Conservation (phyloP, 2,329 filamentous ascomycete species). For the Neopestalotiopsis clavispora region DNA sequence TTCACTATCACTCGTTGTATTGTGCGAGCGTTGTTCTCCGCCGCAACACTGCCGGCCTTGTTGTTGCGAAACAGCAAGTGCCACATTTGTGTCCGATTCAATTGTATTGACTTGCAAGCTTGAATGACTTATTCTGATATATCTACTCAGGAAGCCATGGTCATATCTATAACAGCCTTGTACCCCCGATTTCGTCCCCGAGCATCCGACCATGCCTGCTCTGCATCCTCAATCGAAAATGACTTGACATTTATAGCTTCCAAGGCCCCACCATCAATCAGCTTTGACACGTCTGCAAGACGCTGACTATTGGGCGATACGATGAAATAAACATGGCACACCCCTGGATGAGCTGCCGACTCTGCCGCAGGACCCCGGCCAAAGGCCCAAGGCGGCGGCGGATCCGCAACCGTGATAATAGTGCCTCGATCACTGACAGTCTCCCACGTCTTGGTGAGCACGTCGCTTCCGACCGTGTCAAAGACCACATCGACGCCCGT, state of each 20-base stretch:
- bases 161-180: conserved; percentile 32
- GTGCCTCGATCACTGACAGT: conserved; percentile 33
- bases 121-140: neutral
- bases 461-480: conserved; percentile 36
- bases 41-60: too few relatives aligned
- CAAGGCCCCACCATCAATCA: conserved; percentile 30
- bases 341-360: conserved; percentile 21
- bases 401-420: conserved; percentile 41
- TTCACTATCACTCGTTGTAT: too few relatives aligned
- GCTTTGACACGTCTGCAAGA: conserved; percentile 23
- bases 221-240: conserved; percentile 29
- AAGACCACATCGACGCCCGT: conserved; percentile 32
- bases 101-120: neutral
- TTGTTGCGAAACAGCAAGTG: too few relatives aligned
- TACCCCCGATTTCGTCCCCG: conserved; percentile 25
- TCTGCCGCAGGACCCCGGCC: conserved; percentile 25
- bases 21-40: too few relatives aligned
- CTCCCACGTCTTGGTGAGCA: conserved; percentile 35
- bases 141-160: neutral
- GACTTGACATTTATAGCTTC: conserved; percentile 26
- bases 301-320: conserved; percentile 27
- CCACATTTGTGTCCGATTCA: too few relatives aligned
- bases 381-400: conserved; percentile 39
- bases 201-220: conserved; percentile 33
- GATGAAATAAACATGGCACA: conserved; percentile 36